These are phyloP conservation scores for Pythium scleroteichum DNA, from an alignment of 352 stramenopile genomes.

Conservation along the genomic window DNA sequence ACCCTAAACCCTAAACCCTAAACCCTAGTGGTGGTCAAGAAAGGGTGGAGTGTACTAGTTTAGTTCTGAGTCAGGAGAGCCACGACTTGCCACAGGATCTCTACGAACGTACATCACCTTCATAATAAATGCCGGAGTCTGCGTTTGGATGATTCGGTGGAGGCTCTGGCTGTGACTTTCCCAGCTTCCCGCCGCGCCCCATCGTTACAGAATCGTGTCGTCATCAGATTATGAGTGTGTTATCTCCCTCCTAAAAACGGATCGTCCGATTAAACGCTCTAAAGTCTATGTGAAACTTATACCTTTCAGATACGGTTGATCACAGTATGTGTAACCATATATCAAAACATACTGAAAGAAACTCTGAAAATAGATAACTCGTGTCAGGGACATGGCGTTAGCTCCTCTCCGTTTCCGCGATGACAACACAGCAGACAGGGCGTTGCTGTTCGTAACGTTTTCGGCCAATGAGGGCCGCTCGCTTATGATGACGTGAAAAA, in stretches of 20 bases:
- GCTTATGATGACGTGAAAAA: neutral
- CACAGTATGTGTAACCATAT: neutral
- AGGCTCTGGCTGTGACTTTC: too few relatives aligned
- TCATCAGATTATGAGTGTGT: conserved; percentile 1
- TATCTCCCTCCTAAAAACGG: neutral
- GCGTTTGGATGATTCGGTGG: too few relatives aligned
- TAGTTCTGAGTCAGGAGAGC: too few relatives aligned
- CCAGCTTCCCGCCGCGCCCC: neutral
- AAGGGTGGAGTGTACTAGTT: too few relatives aligned
- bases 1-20: too few relatives aligned
- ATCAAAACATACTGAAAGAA: too few relatives aligned
- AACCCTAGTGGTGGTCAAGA: too few relatives aligned
- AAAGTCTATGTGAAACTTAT: neutral
- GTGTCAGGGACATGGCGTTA: neutral
- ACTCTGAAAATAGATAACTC: conserved; percentile 2
- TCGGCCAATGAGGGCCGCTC: neutral
- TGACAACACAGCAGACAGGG: conserved; percentile 2
- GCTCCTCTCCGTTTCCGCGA: neutral
- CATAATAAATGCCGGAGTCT: too few relatives aligned
- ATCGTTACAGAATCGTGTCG: conserved; percentile 1
- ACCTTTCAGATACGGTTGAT: neutral
- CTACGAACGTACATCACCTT: too few relatives aligned
- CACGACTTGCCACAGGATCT: too few relatives aligned
- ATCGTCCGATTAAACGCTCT: neutral
- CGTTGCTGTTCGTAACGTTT: neutral